phyloP scores from a whole-genome alignment of 2,329 filamentous ascomycete species.

The Amphichorda felina region DNA sequence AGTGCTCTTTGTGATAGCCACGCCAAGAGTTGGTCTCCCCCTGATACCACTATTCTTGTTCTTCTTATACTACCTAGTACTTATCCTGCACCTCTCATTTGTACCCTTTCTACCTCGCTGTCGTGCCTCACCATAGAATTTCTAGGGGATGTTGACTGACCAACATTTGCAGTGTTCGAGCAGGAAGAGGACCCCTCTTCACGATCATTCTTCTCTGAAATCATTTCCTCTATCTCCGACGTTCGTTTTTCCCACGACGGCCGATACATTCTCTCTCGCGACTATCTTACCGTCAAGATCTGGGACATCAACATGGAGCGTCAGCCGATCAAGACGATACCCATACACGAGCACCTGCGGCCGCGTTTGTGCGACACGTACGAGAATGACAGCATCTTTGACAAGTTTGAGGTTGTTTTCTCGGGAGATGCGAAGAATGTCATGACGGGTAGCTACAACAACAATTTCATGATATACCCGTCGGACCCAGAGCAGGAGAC shows the following conservation, averaged over 20 bases:
- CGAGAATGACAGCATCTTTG: slow-evolving; percentile 98
- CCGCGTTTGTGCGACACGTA: slow-evolving; percentile 95
- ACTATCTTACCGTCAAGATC: slow-evolving; percentile 98
- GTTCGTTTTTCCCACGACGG: slow-evolving; percentile 96
- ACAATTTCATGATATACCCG: slow-evolving; percentile 99
- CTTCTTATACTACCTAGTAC: neutral
- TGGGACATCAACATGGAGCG: slow-evolving; percentile 99
- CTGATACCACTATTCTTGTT: too few species aligned
- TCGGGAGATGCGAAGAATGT: slow-evolving; percentile 97
- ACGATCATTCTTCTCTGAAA: slow-evolving; percentile 98
- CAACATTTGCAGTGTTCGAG: slow-evolving; percentile 64
- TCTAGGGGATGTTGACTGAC: neutral
- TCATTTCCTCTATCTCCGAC: slow-evolving; percentile 98
- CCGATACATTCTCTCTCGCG: slow-evolving; percentile 90
- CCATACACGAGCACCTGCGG: slow-evolving; percentile 92
- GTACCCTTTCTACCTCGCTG: too few species aligned
- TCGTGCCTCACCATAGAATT: too few species aligned
- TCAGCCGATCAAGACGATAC: slow-evolving; percentile 95
- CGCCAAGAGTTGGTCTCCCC: slow-evolving; percentile 59
- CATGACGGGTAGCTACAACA: slow-evolving; percentile 99
- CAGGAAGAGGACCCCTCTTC: slow-evolving; percentile 96
- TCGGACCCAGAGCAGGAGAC: slow-evolving; percentile 93
- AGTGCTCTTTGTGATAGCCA: slow-evolving; percentile 94
- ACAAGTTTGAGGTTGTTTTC: slow-evolving; percentile 99
- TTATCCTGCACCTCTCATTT: too few species aligned